A percentile compares a stretch with the other conserved stretches of the same genome.
phyloP scores from a whole-genome alignment of 257 asterid species.

The Solanum pimpinellifolium region DNA sequence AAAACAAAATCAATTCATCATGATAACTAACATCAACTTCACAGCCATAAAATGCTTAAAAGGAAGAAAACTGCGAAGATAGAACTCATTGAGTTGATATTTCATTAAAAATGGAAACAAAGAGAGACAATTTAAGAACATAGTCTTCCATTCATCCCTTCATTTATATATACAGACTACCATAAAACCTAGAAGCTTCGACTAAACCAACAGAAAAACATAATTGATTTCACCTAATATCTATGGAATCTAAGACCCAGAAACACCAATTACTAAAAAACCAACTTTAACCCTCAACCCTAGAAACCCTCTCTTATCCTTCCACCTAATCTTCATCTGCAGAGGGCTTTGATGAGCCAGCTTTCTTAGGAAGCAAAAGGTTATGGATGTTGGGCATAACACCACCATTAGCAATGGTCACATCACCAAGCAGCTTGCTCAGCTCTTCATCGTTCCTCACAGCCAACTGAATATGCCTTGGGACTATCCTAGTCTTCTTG shows the following conservation, averaged over 20 bases:
- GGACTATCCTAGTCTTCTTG: constrained; percentile 79
- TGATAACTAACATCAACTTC: neutral
- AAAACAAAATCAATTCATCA: neutral
- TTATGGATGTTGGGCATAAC: constrained; percentile 92
- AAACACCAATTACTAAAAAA: neutral
- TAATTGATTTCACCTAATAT: neutral
- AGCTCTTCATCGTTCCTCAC: constrained; percentile 72
- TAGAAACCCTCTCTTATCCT: neutral
- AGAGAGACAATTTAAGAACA: neutral
- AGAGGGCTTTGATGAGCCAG: constrained; percentile 45
- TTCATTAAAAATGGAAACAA: neutral
- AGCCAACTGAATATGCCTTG: constrained; percentile 68
- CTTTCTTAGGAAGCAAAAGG: constrained; percentile 63
- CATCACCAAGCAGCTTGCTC: constrained; percentile 77
- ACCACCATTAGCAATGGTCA: constrained; percentile 76
- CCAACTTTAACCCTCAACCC: neutral
- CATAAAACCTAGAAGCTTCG: neutral
- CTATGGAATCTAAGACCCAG: neutral
- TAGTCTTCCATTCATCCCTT: neutral
- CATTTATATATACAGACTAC: constrained; percentile 12
- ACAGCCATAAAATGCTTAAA: neutral
- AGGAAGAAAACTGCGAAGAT: neutral
- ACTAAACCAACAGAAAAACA: neutral
- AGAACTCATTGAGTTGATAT: neutral
- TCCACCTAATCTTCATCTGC: constrained; percentile 47